Evolutionary conservation across 2,329 filamentous ascomycete species (phyloP).

Genomic region (Lachnum nothofagi): DNA sequence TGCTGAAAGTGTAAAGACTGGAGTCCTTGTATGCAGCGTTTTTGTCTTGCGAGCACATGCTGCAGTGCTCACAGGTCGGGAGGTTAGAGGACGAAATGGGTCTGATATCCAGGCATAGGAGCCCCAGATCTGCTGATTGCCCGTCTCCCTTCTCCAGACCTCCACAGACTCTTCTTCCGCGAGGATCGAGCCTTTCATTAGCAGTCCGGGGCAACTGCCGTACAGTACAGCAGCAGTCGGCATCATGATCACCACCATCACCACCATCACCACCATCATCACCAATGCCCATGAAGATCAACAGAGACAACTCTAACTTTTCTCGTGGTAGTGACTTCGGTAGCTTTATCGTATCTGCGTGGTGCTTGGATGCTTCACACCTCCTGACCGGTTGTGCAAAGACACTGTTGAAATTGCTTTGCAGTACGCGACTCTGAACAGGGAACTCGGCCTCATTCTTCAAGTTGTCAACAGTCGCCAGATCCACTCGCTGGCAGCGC

Average conservation of each 20-base stretch:
- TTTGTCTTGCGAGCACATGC: neutral
- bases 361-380: neutral
- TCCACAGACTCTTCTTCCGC: neutral
- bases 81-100: neutral
- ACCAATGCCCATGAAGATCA: too few species aligned
- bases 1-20: too few species aligned
- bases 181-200: neutral
- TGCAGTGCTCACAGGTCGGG: neutral
- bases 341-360: neutral
- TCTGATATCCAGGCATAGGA: neutral
- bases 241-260: neutral
- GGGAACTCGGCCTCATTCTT: constrained; percentile 13
- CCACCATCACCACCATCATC: neutral
- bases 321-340: neutral
- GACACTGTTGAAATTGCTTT: constrained; percentile 1
- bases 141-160: constrained; percentile 1
- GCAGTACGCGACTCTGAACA: constrained; percentile 1
- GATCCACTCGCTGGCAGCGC: constrained; percentile 6
- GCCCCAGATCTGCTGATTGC: constrained; percentile 2
- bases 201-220: neutral
- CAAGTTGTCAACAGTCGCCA: constrained; percentile 1
- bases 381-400: neutral
- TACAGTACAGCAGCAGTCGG: too few species aligned
- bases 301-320: neutral
- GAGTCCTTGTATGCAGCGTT: too few species aligned